Percentiles rank a stretch among this genome's conserved stretches.
Evolutionary conservation across 2,329 filamentous ascomycete genomes (phyloP).

Genomic region (Colletotrichum spaethianum): DNA sequence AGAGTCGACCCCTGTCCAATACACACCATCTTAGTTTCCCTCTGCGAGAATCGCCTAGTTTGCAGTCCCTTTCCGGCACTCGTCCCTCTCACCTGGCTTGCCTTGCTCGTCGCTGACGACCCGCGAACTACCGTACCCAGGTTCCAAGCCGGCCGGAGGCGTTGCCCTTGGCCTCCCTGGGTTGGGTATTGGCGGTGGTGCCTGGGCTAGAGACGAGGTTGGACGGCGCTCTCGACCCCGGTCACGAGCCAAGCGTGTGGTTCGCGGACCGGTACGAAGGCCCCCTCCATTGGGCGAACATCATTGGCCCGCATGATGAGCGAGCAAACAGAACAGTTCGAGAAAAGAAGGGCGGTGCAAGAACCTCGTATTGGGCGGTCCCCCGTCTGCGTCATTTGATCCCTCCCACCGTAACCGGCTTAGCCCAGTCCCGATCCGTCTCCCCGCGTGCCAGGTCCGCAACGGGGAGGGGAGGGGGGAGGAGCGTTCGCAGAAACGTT

Average conservation of each 20-base stretch:
- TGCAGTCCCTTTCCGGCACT: neutral
- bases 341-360: neutral
- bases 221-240: neutral
- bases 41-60: neutral
- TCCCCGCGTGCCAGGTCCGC: neutral
- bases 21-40: neutral
- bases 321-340: neutral
- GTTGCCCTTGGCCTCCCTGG: neutral
- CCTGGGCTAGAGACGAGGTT: neutral
- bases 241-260: constrained; percentile 6
- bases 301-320: neutral
- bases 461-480: neutral
- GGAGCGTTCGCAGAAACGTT: neutral
- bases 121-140: neutral
- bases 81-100: neutral
- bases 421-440: neutral
- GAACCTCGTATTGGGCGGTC: neutral
- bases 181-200: neutral
- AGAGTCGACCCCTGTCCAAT: neutral
- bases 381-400: neutral
- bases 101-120: neutral
- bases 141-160: too few relatives aligned
- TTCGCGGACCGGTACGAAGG: neutral
- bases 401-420: neutral
- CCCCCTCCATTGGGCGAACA: neutral